A percentile compares a stretch with the other conserved stretches of the same genome.
phyloP scores from a whole-genome alignment of 257 asterid genomes.

The Petunia axillaris region DNA sequence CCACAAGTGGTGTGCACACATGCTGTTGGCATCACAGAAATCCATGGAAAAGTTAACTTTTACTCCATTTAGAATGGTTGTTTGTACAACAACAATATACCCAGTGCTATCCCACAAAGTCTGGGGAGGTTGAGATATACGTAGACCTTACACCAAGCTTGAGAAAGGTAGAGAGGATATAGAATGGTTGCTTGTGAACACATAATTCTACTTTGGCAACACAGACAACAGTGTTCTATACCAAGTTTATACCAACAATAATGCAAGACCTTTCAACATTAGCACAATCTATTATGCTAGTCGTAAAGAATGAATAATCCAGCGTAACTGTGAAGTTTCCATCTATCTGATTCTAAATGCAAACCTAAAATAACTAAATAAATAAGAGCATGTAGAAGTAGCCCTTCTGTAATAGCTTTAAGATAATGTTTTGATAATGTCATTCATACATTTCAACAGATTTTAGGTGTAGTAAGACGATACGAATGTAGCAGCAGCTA shows the following conservation, averaged over 20 bases:
- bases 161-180: too few relatives aligned
- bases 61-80: background rate
- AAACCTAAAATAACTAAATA: slow-evolving; percentile 13
- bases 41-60: background rate
- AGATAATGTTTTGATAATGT: background rate
- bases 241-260: background rate
- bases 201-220: background rate
- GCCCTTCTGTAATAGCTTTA: background rate
- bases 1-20: background rate
- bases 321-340: background rate
- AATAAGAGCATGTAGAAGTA: background rate
- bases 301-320: background rate
- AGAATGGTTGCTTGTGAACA: background rate
- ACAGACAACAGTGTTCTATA: background rate
- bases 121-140: too few relatives aligned
- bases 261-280: slow-evolving; percentile 5
- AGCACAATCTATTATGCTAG: background rate
- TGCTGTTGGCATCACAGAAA: background rate
- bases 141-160: too few relatives aligned
- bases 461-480: slow-evolving; percentile 6
- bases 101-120: too few relatives aligned
- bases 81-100: background rate
- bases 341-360: background rate
- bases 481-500: slow-evolving; percentile 10
- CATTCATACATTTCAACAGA: slow-evolving; percentile 16